Evolutionary conservation across 495 filamentous ascomycete species (phyloP).

Genomic region (Talaromyces stipitatus): DNA sequence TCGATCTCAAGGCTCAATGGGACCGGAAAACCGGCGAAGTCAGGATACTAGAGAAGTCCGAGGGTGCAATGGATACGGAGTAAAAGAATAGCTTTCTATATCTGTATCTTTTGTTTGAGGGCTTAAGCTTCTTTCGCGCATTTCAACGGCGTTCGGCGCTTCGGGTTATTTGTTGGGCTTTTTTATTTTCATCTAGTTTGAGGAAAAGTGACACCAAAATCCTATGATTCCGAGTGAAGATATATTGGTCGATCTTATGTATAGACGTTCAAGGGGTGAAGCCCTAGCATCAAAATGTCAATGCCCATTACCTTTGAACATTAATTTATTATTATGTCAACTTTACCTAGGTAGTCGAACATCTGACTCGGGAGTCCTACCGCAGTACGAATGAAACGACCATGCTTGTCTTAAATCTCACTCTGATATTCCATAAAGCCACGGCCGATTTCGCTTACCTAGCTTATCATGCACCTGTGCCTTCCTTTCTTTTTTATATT

Average conservation of each 20-base stretch:
- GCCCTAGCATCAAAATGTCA: background rate
- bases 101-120: slow-evolving; percentile 13
- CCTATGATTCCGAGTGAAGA: background rate
- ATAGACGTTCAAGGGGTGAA: background rate
- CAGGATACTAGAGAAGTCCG: slow-evolving; percentile 28
- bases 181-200: background rate
- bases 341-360: background rate
- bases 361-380: background rate
- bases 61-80: slow-evolving; percentile 35
- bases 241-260: background rate
- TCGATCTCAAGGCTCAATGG: slow-evolving; percentile 63
- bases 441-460: background rate
- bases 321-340: no score
- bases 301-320: background rate
- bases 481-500: slow-evolving; percentile 51
- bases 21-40: slow-evolving; percentile 32
- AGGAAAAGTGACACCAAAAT: background rate
- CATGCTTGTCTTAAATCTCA: background rate
- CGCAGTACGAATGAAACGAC: background rate
- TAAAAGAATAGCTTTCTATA: slow-evolving; percentile 23
- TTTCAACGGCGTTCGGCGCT: slow-evolving; percentile 2
- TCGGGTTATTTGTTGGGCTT: background rate
- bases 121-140: background rate
- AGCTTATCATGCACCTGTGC: slow-evolving; percentile 8
- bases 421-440: background rate